Percentiles rank a stretch among this genome's conserved stretches.
These are phyloP conservation scores for Sclerotinia nivalis DNA, from an alignment of 2,329 filamentous ascomycete species.

Conservation along the genomic window DNA sequence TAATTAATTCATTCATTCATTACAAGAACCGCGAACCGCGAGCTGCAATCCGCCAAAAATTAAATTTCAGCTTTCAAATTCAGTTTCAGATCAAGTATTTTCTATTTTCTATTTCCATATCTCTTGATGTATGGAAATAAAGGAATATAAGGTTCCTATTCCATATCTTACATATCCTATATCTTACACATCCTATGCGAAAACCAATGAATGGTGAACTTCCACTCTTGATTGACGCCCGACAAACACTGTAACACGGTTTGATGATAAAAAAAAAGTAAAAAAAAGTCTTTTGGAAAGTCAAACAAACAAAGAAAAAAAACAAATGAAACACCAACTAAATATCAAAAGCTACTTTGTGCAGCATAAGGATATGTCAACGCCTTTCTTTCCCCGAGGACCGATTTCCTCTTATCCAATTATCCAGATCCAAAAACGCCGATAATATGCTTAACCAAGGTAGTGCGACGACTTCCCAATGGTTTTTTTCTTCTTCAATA, in stretches of 20 bases:
- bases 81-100: too few species aligned
- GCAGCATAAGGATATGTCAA: not conserved
- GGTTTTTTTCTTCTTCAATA: not conserved
- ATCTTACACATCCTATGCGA: too few species aligned
- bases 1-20: too few species aligned
- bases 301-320: not conserved
- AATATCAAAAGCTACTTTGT: constrained; percentile 1
- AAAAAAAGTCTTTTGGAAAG: not conserved
- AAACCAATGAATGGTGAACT: not conserved
- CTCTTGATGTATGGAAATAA: too few species aligned
- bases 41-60: too few species aligned
- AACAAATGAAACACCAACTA: not conserved
- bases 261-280: not conserved
- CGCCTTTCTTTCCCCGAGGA: not conserved
- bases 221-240: not conserved
- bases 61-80: too few species aligned
- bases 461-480: not conserved
- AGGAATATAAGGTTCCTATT: too few species aligned
- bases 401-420: not conserved
- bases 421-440: not conserved
- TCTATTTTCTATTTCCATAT: too few species aligned
- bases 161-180: too few species aligned
- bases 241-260: not conserved
- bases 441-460: not conserved
- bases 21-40: too few species aligned